A percentile compares a stretch with the other conserved stretches of the same genome.
These are phyloP conservation scores for Botrytis sinoallii DNA, from an alignment of 2,329 filamentous ascomycete species.

Conservation along the genomic window DNA sequence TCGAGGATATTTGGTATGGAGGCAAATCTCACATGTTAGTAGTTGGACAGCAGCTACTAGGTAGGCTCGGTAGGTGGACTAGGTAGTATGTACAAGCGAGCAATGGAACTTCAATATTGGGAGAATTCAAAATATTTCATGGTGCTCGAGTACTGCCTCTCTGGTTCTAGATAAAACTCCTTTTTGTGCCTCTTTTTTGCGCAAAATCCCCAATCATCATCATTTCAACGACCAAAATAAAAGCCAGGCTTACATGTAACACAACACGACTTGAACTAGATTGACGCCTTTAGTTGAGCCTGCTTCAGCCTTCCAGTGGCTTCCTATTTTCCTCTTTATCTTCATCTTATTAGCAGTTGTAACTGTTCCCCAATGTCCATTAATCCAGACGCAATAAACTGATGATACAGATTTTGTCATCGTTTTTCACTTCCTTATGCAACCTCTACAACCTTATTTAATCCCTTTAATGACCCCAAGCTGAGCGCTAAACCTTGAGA, in stretches of 20 bases:
- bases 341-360: constrained; percentile 26
- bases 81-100: background rate
- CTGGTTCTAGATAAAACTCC: constrained; percentile 36
- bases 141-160: constrained; percentile 24
- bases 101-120: constrained; percentile 9
- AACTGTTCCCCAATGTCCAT: constrained; percentile 19
- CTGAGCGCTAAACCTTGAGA: constrained; percentile 93
- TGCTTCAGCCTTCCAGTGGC: constrained; percentile 21
- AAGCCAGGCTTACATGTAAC: constrained; percentile 11
- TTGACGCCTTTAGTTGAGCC: constrained; percentile 24
- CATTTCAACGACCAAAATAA: constrained; percentile 18
- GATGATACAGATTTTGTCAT: constrained; percentile 16
- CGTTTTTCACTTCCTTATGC: constrained; percentile 28
- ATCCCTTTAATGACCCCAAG: constrained; percentile 87
- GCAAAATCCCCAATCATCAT: constrained; percentile 20
- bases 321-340: constrained; percentile 17
- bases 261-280: constrained; percentile 19
- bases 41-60: background rate
- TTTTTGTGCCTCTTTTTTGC: constrained; percentile 35
- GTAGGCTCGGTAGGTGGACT: no score
- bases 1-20: background rate
- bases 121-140: constrained; percentile 28
- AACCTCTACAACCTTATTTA: constrained; percentile 68
- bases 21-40: background rate
- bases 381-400: constrained; percentile 11